Evolutionary conservation across 768 basidiomycete species (phyloP), one percentile per base, ranked within the genome.

Genomic region (Suillus hirtellus): DNA sequence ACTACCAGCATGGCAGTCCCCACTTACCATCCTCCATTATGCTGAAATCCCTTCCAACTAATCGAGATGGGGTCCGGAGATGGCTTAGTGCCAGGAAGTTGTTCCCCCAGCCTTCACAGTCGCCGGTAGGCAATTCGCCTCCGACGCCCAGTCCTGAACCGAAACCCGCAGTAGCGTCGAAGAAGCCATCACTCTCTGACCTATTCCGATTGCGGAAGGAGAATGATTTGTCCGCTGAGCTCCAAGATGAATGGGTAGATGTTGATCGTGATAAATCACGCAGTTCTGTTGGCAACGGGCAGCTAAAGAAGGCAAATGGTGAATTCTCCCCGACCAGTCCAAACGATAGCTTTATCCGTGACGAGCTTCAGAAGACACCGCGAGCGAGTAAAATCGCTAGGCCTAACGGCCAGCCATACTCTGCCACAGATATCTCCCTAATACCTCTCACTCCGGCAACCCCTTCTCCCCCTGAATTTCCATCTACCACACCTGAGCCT

Each of bases 11-110:
- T 31, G 71, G 66, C 35, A 62, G 63, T 19, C 77, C 79, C 14
- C 73, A 81, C 60, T 75, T 80, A 9, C 69, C 80, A 27, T 69
- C 67, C 50, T 75, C 66, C 74, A 78, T 65, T 75, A 76, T 67
- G 69, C 75, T 64, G 74, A 77, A 70, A 71, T 75, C 44, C 81
- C 78, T 93, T 54, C 92, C 92, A 1, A 90, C 85, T 73, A 91
- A 85, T 21, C 80, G 90, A 21, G 88, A 90, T 60, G 91, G 87
- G 27, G 92, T 93, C 31, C 89, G 87, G 73, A 90, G 89, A 68
- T 93, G 92, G 92, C 73, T 93, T 50, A 89, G 79, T 66, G 85
- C 73, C 53, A 86, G 86, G 73, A 87, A 83, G 71, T 77, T 83
- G 24, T 84, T 85, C 63, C 76, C 82, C 8, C 77, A 83, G 2